These are phyloP conservation scores for Fomitiporia mediterranea DNA, from an alignment of 1,284 basidiomycete genomes.

Conservation along the genomic window DNA sequence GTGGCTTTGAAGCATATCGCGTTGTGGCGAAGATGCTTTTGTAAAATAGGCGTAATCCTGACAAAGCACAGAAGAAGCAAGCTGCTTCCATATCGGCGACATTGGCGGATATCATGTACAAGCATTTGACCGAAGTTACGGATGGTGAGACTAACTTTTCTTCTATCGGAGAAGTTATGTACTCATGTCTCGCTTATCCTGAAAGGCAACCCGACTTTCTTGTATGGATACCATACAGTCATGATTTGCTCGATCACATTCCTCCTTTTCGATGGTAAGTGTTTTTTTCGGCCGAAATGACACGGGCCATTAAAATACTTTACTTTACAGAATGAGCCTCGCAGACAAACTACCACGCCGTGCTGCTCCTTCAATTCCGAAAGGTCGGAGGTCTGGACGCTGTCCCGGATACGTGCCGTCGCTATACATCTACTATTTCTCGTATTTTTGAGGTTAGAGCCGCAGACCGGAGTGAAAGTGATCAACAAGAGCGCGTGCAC, in stretches of 20 bases:
- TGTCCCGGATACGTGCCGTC: conserved; percentile 55
- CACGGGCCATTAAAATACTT: conserved; percentile 2
- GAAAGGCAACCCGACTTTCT: conserved; percentile 50
- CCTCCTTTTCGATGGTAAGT: conserved; percentile 80
- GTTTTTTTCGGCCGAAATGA: too few species aligned
- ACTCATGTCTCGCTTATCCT: too few species aligned
- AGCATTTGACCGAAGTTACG: conserved; percentile 60
- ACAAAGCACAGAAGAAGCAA: conserved; percentile 75
- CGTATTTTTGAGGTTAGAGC: conserved; percentile 41
- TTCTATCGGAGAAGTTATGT: too few species aligned
- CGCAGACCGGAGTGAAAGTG: conserved; percentile 52
- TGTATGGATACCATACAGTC: conserved; percentile 67
- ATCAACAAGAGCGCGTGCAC: conserved; percentile 63
- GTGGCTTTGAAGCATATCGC: conserved; percentile 77
- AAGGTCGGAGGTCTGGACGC: conserved; percentile 68
- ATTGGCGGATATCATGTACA: conserved; percentile 70
- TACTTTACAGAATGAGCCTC: conserved; percentile 59
- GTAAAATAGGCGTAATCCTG: conserved; percentile 75
- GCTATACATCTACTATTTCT: conserved; percentile 56
- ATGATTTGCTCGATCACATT: conserved; percentile 71
- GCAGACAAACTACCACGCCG: conserved; percentile 73
- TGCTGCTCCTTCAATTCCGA: conserved; percentile 75
- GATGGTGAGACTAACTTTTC: conserved; percentile 41
- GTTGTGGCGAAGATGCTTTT: conserved; percentile 78
- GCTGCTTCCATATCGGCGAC: conserved; percentile 65